phyloP scores from a whole-genome alignment of 805 yeast genomes.

The Metschnikowia sp. region DNA sequence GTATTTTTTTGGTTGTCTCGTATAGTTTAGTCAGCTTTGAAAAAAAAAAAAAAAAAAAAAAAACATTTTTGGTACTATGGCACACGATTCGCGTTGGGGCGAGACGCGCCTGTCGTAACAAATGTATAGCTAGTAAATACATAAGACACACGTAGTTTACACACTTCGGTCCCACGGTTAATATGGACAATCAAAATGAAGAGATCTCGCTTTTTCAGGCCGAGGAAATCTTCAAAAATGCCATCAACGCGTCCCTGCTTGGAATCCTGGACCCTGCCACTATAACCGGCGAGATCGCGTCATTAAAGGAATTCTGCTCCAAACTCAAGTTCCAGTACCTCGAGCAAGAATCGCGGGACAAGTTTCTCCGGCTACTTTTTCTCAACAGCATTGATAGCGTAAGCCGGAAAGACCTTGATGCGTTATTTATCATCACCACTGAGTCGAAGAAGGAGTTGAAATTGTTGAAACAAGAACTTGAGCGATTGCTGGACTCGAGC shows the following conservation, averaged over 20 bases:
- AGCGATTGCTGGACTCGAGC: slow-evolving; percentile 26
- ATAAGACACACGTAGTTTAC: too few relatives aligned
- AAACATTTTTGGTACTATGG: too few relatives aligned
- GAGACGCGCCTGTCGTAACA: too few relatives aligned
- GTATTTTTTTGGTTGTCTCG: too few relatives aligned
- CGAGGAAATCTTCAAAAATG: slow-evolving; percentile 6
- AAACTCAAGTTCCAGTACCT: slow-evolving; percentile 61
- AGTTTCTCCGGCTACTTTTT: slow-evolving; percentile 54
- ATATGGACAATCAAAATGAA: background rate
- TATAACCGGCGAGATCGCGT: slow-evolving; percentile 28
- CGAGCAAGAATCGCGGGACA: slow-evolving; percentile 71
- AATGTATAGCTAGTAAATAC: too few relatives aligned
- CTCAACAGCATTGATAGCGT: slow-evolving; percentile 26
- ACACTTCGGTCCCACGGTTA: too few relatives aligned
- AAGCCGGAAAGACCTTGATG: slow-evolving; percentile 32
- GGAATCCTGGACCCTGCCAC: slow-evolving; percentile 9
- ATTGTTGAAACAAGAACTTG: slow-evolving; percentile 24
- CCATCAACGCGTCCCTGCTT: slow-evolving; percentile 7
- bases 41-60: too few relatives aligned
- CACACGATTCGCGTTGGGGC: too few relatives aligned
- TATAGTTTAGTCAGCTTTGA: too few relatives aligned
- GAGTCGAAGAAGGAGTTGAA: slow-evolving; percentile 25
- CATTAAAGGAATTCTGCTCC: slow-evolving; percentile 43
- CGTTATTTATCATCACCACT: slow-evolving; percentile 21
- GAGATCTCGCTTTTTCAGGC: slow-evolving; percentile 11